Evolutionary conservation across 2,329 filamentous ascomycete species (phyloP).

Genomic region (Colletotrichum truncatum): DNA sequence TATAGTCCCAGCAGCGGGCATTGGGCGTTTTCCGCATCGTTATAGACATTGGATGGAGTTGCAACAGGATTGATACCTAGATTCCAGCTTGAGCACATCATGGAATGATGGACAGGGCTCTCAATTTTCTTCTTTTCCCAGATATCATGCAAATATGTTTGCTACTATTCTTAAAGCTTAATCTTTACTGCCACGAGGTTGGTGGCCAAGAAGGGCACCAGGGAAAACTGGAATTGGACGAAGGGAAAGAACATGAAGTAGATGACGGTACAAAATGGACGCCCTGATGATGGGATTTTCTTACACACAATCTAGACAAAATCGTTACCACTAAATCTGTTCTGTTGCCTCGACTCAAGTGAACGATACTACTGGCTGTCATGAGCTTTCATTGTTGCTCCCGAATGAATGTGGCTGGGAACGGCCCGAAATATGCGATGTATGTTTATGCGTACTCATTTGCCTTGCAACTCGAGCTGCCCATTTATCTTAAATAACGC

Average conservation of each 20-base stretch:
- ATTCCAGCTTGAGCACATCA: conserved; percentile 18
- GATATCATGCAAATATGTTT: conserved; percentile 5
- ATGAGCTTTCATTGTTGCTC: too few relatives aligned
- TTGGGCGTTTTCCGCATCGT: conserved; percentile 12
- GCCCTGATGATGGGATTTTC: background rate
- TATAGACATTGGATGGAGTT: conserved; percentile 31
- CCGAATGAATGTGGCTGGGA: too few relatives aligned
- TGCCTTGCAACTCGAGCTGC: too few relatives aligned
- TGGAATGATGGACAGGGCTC: conserved; percentile 1
- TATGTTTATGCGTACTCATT: too few relatives aligned
- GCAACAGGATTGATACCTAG: conserved; percentile 25
- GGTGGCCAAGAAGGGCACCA: background rate
- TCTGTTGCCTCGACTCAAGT: too few relatives aligned
- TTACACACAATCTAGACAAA: conserved; percentile 1
- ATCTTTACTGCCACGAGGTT: background rate
- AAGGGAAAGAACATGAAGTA: background rate
- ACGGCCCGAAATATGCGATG: too few relatives aligned
- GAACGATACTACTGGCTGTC: too few relatives aligned
- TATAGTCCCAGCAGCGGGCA: conserved; percentile 14
- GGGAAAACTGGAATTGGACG: background rate
- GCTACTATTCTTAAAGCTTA: conserved; percentile 13
- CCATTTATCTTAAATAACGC: too few relatives aligned
- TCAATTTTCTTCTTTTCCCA: background rate
- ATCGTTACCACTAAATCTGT: background rate
- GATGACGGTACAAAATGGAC: background rate